Base-by-base conservation (phyloP, 2,329 filamentous ascomycete genomes). In the Pleurostoma richardsiae region DNA sequence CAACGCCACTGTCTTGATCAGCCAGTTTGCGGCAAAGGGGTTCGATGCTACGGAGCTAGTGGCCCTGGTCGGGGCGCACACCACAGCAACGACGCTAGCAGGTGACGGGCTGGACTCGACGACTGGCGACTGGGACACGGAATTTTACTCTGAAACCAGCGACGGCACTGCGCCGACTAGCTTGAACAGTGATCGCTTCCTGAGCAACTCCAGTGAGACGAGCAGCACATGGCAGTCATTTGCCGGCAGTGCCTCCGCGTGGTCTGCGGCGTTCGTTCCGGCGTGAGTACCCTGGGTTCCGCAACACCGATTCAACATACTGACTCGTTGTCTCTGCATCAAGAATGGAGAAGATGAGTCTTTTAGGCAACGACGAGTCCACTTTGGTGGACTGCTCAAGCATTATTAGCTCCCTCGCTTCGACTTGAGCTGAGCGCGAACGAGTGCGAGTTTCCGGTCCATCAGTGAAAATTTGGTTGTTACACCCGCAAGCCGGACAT, bases 261-360 rank as follows among this genome's bases (percentile, higher is more conserved):
- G 60, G 60, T 39, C 46, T 6, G 45, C 44, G 31, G 58, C 54
- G 2, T 63, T 59, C 39, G 49, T 57, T 8, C 45, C 54, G 5
- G 60, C 54, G 59, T 62, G 48, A 55, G 60, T 60, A 11, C 19
- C 19, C 19, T 19, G 19, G 19, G 19, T n/a, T 41, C 4, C 29
- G 4, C 30, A 39, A 6, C 26, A 8, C 11, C 39, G 3, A 39
- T 7, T 44, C 42, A 3, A 29, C 33, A 39, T 33, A 5, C 19
- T 5, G 19, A 10, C 48, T 41, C n/a, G 8, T 2, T 6, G 26
- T 29, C 6, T 10, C 26, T 40, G 26, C 19, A 4, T 33, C n/a
- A 26, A 62, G 59, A 4, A 61, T 59, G 54, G 53, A 55, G 30
- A 61, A 61, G 48, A 27, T 62, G 45, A 50, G 51, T 31, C 28